phyloP scores from a whole-genome alignment of 2,329 filamentous ascomycete genomes.

The Aspergillus tanneri region DNA sequence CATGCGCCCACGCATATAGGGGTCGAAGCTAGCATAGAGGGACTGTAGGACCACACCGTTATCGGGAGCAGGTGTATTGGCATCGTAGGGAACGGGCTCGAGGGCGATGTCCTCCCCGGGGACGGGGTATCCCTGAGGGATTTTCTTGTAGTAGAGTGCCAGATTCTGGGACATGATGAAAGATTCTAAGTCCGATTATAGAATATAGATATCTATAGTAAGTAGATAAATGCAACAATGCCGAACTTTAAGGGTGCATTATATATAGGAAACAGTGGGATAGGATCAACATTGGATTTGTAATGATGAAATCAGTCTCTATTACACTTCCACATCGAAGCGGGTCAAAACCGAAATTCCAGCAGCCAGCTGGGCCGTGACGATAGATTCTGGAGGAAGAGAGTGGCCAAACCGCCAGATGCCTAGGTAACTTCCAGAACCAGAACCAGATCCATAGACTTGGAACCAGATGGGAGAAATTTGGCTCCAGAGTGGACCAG shows the following conservation, averaged over 20 bases:
- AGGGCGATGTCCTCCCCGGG: conserved; percentile 68
- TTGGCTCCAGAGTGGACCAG: not conserved
- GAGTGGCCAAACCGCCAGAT: not conserved
- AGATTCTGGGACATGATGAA: conserved; percentile 60
- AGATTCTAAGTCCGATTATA: not conserved
- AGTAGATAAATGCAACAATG: too few species aligned
- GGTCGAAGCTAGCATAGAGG: conserved; percentile 75
- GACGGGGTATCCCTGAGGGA: conserved; percentile 66
- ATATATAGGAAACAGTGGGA: conserved; percentile 5
- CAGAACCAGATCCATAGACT: conserved; percentile 4
- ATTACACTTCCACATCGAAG: conserved; percentile 1
- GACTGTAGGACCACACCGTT: conserved; percentile 70
- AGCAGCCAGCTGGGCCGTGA: too few species aligned
- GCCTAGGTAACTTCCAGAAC: conserved; percentile 11
- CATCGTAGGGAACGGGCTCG: conserved; percentile 67
- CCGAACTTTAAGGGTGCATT: not conserved
- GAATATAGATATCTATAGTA: not conserved
- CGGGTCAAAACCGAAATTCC: conserved; percentile 13
- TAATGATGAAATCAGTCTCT: conserved; percentile 2
- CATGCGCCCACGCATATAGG: conserved; percentile 82
- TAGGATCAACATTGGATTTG: conserved; percentile 5
- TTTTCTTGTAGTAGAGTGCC: conserved; percentile 68
- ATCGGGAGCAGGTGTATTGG: conserved; percentile 53
- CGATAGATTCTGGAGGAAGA: not conserved
- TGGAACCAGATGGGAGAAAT: not conserved